These are phyloP conservation scores for Alternaria incomplexa DNA, from an alignment of 2,329 filamentous ascomycete species.

Conservation along the genomic window DNA sequence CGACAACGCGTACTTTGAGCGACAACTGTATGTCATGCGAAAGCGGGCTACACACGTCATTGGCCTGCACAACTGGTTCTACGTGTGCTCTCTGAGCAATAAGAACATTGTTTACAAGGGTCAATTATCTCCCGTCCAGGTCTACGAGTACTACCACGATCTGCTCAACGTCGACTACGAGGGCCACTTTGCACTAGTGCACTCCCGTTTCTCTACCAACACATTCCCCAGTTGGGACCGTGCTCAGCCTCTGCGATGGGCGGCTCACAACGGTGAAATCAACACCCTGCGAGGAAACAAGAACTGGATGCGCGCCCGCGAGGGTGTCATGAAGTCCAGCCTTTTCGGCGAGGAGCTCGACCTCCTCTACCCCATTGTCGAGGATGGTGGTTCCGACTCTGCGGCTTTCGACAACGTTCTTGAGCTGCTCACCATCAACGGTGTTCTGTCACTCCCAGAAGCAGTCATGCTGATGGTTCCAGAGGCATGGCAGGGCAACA, in stretches of 20 bases:
- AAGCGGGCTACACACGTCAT: conserved; percentile 96
- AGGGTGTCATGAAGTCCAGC: conserved; percentile 92
- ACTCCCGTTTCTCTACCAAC: conserved; percentile 97
- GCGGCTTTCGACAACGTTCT: conserved; percentile 97
- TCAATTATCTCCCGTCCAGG: conserved; percentile 90
- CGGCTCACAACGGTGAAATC: conserved; percentile 98
- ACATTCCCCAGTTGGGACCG: conserved; percentile 98
- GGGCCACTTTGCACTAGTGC: conserved; percentile 93
- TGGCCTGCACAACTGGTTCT: conserved; percentile 98
- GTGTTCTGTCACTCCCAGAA: conserved; percentile 91
- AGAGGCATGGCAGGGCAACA: conserved; percentile 96
- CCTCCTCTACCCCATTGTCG: conserved; percentile 88
- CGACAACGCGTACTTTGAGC: conserved; percentile 85
- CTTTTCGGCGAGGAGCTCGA: conserved; percentile 93
- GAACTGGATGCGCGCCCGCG: conserved; percentile 98
- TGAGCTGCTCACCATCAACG: conserved; percentile 92
- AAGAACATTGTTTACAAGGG: conserved; percentile 99
- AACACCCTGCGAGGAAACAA: conserved; percentile 98
- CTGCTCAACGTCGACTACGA: conserved; percentile 96
- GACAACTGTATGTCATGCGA: conserved; percentile 89
- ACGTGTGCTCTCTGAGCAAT: conserved; percentile 94
- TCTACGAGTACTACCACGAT: conserved; percentile 98
- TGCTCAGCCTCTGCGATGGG: conserved; percentile 94
- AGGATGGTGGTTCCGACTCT: conserved; percentile 95
- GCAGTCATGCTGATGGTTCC: conserved; percentile 99